Base-by-base conservation (phyloP, 2,329 filamentous ascomycete species). In the Fusarium transvaalense region DNA sequence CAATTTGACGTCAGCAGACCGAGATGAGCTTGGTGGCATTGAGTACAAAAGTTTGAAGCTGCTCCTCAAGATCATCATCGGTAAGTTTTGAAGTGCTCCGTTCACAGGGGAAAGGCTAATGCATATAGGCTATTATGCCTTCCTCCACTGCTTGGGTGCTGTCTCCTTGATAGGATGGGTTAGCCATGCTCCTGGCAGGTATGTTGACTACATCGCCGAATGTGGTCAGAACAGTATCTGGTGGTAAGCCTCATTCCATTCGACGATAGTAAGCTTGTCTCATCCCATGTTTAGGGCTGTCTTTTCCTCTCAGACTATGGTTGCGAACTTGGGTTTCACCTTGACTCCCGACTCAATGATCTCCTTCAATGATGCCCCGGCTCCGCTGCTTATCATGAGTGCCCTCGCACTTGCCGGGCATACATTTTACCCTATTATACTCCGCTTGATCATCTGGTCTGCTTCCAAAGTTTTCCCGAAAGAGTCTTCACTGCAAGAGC, bases 361-460 rank as follows among this genome's bases (percentile, higher is more conserved):
- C 12, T 76, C 76, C 1, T 86, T 86, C 68, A 79, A 78, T 46
- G 80, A 82, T 39, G 82, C 83, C 0, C 77, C 74, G 1, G 79
- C 75, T 63, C 79, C 77, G 4, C 77, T 87, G 58, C 71, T 86
- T 54, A 74, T 85, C 48, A 83, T 86, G 77, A 80, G 78, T 5
- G 76, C 83, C 15, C 68, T 86, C 3, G 84, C 84, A 4, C 80
- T 86, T 9, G 82, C 83, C 1, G 86, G 85, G 3, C 85, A 87
- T 54, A 87, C 85, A 0, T 82, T 81, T 46, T 91, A 88, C 59
- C 88, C 88, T 0, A 78, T 88, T 21, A 81, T 89, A 53, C 80
- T 89, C 0, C 83, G 89, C 1, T 75, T 89, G 1, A 78, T 86
- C 10, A 83, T 91, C 37, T 91, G 87, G 87, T 76, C 75, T 9